phyloP scores from a whole-genome alignment of 441 rosid genomes.

The Cnidoscolus chayamansa region DNA sequence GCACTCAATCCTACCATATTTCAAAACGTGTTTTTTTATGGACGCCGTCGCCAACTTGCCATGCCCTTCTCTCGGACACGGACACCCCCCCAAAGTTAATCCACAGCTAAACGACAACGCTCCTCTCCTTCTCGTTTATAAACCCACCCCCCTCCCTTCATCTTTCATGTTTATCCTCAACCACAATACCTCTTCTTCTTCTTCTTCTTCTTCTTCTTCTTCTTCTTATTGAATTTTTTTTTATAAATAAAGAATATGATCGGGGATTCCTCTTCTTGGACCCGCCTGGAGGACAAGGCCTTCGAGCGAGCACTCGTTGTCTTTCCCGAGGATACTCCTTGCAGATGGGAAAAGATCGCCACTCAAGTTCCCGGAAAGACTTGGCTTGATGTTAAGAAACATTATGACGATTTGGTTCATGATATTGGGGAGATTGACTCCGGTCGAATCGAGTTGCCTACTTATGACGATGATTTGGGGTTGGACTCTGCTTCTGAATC shows the following conservation, averaged over 20 bases:
- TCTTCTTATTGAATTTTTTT: too few species aligned
- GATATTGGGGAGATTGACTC: conserved; percentile 32
- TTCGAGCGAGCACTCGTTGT: conserved; percentile 45
- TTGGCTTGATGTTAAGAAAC: conserved; percentile 27
- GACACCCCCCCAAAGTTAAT: conserved; percentile 7
- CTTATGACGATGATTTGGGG: conserved; percentile 25
- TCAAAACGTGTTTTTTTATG: conserved; percentile 9
- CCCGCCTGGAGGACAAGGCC: conserved; percentile 36
- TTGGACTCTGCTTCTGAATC: not conserved
- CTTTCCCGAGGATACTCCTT: conserved; percentile 30
- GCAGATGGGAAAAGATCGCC: conserved; percentile 39
- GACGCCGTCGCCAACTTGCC: too few species aligned
- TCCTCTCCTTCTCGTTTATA: too few species aligned
- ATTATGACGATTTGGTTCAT: conserved; percentile 37
- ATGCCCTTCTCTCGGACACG: not conserved
- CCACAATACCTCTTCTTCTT: not conserved
- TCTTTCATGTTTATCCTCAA: too few species aligned
- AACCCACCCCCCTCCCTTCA: too few species aligned
- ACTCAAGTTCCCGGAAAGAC: conserved; percentile 34
- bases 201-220: too few species aligned
- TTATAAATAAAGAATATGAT: not conserved
- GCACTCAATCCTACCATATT: not conserved
- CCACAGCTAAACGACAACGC: conserved; percentile 6
- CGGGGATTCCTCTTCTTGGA: conserved; percentile 27
- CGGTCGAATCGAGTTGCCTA: conserved; percentile 24